phyloP scores from a whole-genome alignment of 2,329 filamentous ascomycete species.

The Diaporthe sp. region DNA sequence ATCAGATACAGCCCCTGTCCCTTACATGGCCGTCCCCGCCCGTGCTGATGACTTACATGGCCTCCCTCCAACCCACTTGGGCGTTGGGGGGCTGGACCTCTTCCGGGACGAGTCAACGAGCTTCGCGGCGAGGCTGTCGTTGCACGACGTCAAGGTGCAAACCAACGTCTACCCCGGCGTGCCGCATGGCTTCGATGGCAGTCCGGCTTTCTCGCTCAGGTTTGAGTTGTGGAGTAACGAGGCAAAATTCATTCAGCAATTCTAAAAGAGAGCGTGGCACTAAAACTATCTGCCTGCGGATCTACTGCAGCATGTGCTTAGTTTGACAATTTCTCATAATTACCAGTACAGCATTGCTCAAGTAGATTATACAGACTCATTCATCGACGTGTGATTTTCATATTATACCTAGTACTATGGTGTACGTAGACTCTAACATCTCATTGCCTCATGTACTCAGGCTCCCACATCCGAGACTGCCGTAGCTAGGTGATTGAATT shows the following conservation, averaged over 20 bases:
- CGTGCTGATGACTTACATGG: slow-evolving; percentile 45
- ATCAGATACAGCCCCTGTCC: not conserved
- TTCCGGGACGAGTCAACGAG: slow-evolving; percentile 53
- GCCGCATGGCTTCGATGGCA: slow-evolving; percentile 54
- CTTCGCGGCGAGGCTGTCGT: slow-evolving; percentile 51
- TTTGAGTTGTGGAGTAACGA: slow-evolving; percentile 5
- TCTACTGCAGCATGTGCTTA: not conserved
- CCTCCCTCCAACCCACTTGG: slow-evolving; percentile 55
- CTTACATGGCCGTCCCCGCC: slow-evolving; percentile 44
- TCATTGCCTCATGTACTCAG: not conserved
- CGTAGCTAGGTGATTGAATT: not conserved
- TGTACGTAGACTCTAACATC: not conserved
- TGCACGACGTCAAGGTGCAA: slow-evolving; percentile 53
- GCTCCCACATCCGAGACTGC: not conserved
- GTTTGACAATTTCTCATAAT: not conserved
- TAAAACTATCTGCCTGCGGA: not conserved
- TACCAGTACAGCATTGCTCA: not conserved
- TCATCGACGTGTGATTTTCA: not conserved
- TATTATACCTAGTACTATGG: not conserved
- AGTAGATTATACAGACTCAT: not conserved
- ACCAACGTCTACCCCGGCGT: slow-evolving; percentile 57
- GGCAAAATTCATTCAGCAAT: slow-evolving; percentile 10
- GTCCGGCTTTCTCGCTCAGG: slow-evolving; percentile 7
- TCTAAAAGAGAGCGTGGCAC: not conserved
- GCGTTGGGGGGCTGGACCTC: slow-evolving; percentile 55